phyloP scores from a whole-genome alignment of 1,284 basidiomycete genomes.

The Flammula alnicola region DNA sequence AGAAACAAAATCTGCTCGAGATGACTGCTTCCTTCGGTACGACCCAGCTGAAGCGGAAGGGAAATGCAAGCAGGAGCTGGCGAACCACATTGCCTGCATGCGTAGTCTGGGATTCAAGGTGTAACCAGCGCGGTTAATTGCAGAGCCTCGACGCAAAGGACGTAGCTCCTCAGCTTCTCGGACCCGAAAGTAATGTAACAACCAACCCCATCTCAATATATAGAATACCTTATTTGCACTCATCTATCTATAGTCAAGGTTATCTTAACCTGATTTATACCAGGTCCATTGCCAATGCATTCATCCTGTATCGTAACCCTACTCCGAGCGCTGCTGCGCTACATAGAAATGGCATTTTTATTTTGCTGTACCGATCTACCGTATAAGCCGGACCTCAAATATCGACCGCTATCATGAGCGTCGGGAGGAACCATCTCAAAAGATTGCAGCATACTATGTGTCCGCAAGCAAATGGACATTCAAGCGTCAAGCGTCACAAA shows the following conservation, averaged over 20 bases:
- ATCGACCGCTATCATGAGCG: too few relatives aligned
- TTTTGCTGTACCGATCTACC: too few relatives aligned
- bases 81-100: conserved; percentile 91
- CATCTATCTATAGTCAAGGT: neutral
- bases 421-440: too few relatives aligned
- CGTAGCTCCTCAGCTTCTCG: neutral
- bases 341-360: neutral
- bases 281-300: neutral
- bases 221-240: neutral
- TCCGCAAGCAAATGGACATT: too few relatives aligned
- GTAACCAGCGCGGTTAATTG: conserved; percentile 32
- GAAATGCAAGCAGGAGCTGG: conserved; percentile 82
- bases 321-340: too few relatives aligned
- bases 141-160: neutral
- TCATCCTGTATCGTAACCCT: too few relatives aligned
- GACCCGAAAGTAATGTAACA: conserved; percentile 15
- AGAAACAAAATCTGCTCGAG: conserved; percentile 87
- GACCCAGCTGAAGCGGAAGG: conserved; percentile 73
- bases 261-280: neutral
- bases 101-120: conserved; percentile 84
- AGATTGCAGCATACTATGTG: too few relatives aligned
- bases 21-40: conserved; percentile 90
- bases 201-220: conserved; percentile 11
- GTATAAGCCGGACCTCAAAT: too few relatives aligned
- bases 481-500: too few relatives aligned